Evolutionary conservation across 106 monocot species (phyloP).

Genomic region (Allium cepa): DNA sequence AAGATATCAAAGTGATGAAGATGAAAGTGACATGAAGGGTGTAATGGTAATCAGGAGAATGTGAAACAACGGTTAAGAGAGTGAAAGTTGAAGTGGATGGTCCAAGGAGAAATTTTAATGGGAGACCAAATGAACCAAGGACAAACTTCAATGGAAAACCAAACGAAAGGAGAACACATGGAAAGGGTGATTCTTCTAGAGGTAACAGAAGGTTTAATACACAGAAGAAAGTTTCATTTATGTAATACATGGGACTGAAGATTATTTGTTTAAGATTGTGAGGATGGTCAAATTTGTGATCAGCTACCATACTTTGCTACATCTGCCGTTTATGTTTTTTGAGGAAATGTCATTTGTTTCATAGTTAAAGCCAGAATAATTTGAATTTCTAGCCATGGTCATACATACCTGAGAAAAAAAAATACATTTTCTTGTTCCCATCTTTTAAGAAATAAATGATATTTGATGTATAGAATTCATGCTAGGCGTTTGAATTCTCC

Average conservation of each 20-base stretch:
- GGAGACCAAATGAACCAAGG: not conserved
- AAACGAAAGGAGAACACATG: not conserved
- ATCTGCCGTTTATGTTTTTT: not conserved
- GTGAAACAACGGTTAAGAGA: no score
- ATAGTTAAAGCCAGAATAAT: not conserved
- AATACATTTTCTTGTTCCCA: no score
- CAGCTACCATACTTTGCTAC: slow-evolving; percentile 1
- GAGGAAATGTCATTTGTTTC: not conserved
- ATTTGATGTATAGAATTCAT: no score
- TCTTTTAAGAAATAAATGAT: no score
- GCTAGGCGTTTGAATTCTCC: no score
- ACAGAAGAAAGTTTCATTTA: slow-evolving; percentile 1
- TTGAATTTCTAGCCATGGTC: not conserved
- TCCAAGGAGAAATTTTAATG: no score
- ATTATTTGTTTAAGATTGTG: not conserved
- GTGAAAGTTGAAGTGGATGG: no score
- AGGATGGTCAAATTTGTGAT: not conserved
- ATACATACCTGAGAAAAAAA: no score
- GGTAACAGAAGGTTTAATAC: not conserved
- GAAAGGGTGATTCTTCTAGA: not conserved
- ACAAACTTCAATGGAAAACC: not conserved
- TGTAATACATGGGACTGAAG: not conserved
- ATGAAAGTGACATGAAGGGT: no score
- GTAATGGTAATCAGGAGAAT: no score
- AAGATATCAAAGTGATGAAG: no score